These are phyloP conservation scores for Gymnopilus junonius DNA, from an alignment of 768 basidiomycete species.

Conservation along the genomic window DNA sequence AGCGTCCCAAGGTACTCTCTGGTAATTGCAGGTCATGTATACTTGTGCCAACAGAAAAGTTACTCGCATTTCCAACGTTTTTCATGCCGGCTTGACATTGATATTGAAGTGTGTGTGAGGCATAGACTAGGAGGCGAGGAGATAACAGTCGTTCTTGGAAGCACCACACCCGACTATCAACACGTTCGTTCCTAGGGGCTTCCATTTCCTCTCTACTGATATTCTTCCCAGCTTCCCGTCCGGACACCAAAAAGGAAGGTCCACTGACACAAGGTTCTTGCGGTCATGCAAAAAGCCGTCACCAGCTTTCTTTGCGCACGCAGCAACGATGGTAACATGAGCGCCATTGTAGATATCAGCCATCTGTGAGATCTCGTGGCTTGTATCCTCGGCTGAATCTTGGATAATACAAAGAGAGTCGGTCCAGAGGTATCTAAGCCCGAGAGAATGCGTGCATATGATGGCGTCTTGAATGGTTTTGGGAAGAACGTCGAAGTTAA, in stretches of 20 bases:
- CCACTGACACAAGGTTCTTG: no score
- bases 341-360: background rate
- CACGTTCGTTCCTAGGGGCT: conserved; percentile 3
- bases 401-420: background rate
- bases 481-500: background rate
- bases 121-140: conserved; percentile 11
- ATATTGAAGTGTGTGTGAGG: conserved; percentile 13
- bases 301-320: background rate
- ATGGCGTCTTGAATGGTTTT: background rate
- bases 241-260: no score
- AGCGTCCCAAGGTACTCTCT: background rate
- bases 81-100: conserved; percentile 3
- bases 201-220: no score
- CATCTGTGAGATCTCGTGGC: background rate
- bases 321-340: background rate
- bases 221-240: no score
- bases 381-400: background rate
- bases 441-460: background rate
- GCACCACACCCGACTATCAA: conserved; percentile 12
- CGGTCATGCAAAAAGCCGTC: background rate
- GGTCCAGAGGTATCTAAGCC: background rate
- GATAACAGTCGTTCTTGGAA: conserved; percentile 14
- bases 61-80: conserved; percentile 6
- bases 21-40: background rate
- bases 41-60: background rate